A percentile compares a stretch with the other conserved stretches of the same genome.
phyloP scores from a whole-genome alignment of 2,329 filamentous ascomycete species.

The Claviceps sp. region DNA sequence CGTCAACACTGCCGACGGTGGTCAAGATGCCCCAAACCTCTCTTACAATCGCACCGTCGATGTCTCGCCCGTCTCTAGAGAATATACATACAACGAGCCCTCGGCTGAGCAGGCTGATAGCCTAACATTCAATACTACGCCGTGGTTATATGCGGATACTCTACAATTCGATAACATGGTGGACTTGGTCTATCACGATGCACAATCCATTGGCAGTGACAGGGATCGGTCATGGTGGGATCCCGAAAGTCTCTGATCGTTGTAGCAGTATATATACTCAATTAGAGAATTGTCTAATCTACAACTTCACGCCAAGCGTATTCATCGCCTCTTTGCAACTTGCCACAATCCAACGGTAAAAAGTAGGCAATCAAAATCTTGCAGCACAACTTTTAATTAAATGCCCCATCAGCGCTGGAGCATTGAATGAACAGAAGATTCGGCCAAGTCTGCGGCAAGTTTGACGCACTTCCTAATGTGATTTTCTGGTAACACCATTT shows the following conservation, averaged over 20 bases:
- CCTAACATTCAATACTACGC: constrained; percentile 27
- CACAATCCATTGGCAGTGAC: constrained; percentile 13
- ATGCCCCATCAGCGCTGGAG: no score
- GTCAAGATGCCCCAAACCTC: constrained; percentile 31
- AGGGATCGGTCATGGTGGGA: constrained; percentile 26
- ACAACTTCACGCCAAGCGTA: no score
- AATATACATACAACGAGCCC: constrained; percentile 16
- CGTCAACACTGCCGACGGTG: constrained; percentile 37
- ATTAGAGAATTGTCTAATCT: neutral
- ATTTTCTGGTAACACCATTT: neutral
- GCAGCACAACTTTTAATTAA: no score
- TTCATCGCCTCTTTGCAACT: neutral
- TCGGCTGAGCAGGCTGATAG: constrained; percentile 21
- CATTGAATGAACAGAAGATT: neutral
- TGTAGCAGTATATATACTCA: constrained; percentile 12
- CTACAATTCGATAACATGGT: constrained; percentile 25
- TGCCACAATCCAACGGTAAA: neutral
- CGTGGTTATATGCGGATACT: constrained; percentile 29
- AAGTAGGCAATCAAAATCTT: no score
- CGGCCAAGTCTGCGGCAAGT: neutral
- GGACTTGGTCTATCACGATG: constrained; percentile 20
- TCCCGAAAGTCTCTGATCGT: constrained; percentile 24
- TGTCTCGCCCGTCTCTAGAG: constrained; percentile 12
- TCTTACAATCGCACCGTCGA: constrained; percentile 19
- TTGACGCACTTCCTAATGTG: neutral